A percentile compares a stretch with the other conserved stretches of the same genome.
Evolutionary conservation across 169 alveolate species (phyloP).

Genomic region (Plasmodium gonderi): DNA sequence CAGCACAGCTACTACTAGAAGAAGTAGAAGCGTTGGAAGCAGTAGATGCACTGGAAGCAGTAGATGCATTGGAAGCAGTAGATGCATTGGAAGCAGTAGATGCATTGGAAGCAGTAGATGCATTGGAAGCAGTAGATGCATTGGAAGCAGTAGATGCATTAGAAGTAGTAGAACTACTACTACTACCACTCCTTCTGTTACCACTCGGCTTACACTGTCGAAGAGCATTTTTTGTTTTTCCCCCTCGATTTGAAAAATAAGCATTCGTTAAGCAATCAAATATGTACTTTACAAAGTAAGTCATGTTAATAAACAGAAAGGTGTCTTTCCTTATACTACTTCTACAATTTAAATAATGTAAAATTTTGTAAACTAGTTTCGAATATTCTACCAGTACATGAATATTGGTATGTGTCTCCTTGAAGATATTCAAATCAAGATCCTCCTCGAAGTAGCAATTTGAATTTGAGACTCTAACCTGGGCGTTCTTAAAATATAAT

Average conservation of each 20-base stretch:
- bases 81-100: too few relatives aligned
- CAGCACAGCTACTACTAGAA: too few relatives aligned
- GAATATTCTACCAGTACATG: constrained; percentile 24
- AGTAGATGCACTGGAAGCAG: too few relatives aligned
- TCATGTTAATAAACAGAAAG: constrained; percentile 4
- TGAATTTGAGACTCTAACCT: background rate
- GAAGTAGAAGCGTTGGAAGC: too few relatives aligned
- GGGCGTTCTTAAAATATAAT: background rate
- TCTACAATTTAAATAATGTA: constrained; percentile 19
- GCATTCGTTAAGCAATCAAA: constrained; percentile 4
- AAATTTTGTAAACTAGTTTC: background rate
- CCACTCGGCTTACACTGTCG: background rate
- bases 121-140: too few relatives aligned
- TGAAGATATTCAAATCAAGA: background rate
- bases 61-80: too few relatives aligned
- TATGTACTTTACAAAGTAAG: constrained; percentile 23
- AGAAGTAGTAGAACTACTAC: too few relatives aligned
- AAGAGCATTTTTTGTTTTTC: background rate
- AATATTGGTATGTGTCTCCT: constrained; percentile 18
- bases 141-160: too few relatives aligned
- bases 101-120: too few relatives aligned
- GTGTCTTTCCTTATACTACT: background rate
- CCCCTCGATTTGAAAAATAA: background rate
- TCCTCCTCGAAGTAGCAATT: constrained; percentile 13
- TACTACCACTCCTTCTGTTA: too few relatives aligned